Evolutionary conservation across 1,139 yeast genomes (phyloP).

Genomic region (Candida dubliniensis): DNA sequence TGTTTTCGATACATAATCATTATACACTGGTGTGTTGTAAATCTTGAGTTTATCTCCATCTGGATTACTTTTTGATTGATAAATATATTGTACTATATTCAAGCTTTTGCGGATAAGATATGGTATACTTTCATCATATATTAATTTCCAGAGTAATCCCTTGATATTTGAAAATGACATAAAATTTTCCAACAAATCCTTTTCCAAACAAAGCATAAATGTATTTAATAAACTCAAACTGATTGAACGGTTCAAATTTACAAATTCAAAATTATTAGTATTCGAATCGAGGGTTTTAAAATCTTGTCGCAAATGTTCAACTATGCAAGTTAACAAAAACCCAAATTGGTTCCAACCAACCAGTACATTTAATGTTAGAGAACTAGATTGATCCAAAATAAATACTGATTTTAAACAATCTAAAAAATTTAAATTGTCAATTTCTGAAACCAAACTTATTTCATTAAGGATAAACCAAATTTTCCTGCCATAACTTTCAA

Average conservation of each 20-base stretch:
- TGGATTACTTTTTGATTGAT: constrained; percentile 9
- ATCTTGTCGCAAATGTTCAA: constrained; percentile 16
- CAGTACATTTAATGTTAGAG: constrained; percentile 27
- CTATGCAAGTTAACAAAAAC: constrained; percentile 32
- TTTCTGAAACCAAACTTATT: constrained; percentile 9
- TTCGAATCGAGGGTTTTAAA: constrained; percentile 1
- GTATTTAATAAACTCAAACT: constrained; percentile 26
- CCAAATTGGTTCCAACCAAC: constrained; percentile 29
- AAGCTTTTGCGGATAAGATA: constrained; percentile 18
- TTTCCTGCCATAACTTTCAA: constrained; percentile 35
- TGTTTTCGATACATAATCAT: constrained; percentile 17
- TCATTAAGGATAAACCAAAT: constrained; percentile 33
- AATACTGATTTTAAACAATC: constrained; percentile 33
- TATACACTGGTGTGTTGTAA: constrained; percentile 19
- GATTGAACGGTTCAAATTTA: constrained; percentile 20
- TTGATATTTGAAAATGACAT: constrained; percentile 16
- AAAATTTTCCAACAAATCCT: constrained; percentile 20
- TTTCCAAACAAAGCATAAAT: constrained; percentile 21
- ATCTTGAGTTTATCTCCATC: constrained; percentile 12
- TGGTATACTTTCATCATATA: constrained; percentile 13
- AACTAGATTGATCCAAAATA: constrained; percentile 31
- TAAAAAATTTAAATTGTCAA: constrained; percentile 13
- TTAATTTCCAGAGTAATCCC: constrained; percentile 7
- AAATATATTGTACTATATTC: constrained; percentile 22
- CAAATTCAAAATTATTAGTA: constrained; percentile 8